phyloP scores from a whole-genome alignment of 331 rosid species.

The Malus hybrid region DNA sequence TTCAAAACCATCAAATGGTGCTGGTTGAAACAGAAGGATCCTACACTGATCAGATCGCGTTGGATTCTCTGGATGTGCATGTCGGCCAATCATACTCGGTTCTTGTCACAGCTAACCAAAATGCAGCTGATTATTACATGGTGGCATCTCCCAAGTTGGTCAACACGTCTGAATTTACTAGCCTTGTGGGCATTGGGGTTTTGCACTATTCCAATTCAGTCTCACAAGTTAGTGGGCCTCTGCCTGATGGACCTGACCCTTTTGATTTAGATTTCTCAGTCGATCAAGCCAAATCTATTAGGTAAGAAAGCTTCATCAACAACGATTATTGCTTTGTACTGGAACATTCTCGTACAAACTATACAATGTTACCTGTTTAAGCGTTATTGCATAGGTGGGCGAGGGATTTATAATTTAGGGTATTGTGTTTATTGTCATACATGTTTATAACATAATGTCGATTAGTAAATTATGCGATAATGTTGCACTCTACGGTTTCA shows the following conservation, averaged over 20 bases:
- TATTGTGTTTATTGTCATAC: neutral
- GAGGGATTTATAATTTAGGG: neutral
- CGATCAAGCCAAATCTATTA: conserved; percentile 59
- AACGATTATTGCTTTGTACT: neutral
- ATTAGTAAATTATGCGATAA: too few relatives aligned
- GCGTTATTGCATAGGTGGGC: neutral
- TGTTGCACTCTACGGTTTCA: neutral
- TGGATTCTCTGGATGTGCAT: conserved; percentile 80
- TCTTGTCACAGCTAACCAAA: conserved; percentile 67
- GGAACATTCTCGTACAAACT: neutral
- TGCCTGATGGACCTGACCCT: conserved; percentile 62
- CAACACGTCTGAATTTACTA: conserved; percentile 4
- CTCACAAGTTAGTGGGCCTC: conserved; percentile 35
- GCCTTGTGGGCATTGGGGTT: conserved; percentile 44
- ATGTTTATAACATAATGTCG: neutral
- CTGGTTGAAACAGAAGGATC: conserved; percentile 92
- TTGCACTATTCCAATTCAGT: conserved; percentile 51
- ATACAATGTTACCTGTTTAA: neutral
- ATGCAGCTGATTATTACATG: conserved; percentile 56
- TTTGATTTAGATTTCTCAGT: conserved; percentile 52
- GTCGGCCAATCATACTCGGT: conserved; percentile 85
- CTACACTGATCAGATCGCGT: conserved; percentile 42
- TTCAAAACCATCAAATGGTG: conserved; percentile 58
- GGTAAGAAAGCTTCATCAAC: conserved; percentile 25
- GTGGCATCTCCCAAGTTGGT: conserved; percentile 64